Evolutionary conservation across 345 rosid genomes (phyloP), one percentile per base, ranked within the genome.

Genomic region (Camelina sativa): DNA sequence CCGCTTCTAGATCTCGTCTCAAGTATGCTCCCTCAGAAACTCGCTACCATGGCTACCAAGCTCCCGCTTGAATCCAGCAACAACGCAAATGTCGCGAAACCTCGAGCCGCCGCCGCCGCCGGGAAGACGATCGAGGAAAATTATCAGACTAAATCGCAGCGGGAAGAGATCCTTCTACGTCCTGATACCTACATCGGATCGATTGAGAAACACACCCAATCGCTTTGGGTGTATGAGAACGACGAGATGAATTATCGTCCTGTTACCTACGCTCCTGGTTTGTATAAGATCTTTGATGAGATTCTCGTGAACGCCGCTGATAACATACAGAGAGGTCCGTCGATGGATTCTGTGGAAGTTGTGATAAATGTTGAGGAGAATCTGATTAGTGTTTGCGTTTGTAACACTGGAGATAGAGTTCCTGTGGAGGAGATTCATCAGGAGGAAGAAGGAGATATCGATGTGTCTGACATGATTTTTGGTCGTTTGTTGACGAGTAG

Each of bases 111-210:
- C 65, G 73, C 40, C n/a, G 76, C 48, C 28, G 76, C 41, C 20
- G 80, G 77, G 69, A 95, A 89, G 82, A 90, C 96, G 7, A 91
- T 95, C 9, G 98, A 95, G 62, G 88, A 95, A 69, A 87, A 84
- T 74, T 95, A 95, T 88, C 99, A 95, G 89, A 95, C 92, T 85
- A 95, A 95, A 72, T 75, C 89, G 17, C 99, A 95, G 86, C 87
- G 92, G 1, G 99, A 95, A 79, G 98, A 95, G 81, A 95, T 95
- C 77, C 83, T 95, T 38, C 97, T 92, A 71, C 96, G 99, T 12
- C 98, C 99, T 1, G 99, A 95, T 79, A 92, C 98, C 41, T 95
- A 95, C 84, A 82, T 95, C 74, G 99, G 99, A 23, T 95, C 99
- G 12, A 85, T 92, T 64, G 99, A 95, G 86, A 91, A 95, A 74